phyloP scores from a whole-genome alignment of 2,329 filamentous ascomycete genomes.

The Botrytis squamosa region DNA sequence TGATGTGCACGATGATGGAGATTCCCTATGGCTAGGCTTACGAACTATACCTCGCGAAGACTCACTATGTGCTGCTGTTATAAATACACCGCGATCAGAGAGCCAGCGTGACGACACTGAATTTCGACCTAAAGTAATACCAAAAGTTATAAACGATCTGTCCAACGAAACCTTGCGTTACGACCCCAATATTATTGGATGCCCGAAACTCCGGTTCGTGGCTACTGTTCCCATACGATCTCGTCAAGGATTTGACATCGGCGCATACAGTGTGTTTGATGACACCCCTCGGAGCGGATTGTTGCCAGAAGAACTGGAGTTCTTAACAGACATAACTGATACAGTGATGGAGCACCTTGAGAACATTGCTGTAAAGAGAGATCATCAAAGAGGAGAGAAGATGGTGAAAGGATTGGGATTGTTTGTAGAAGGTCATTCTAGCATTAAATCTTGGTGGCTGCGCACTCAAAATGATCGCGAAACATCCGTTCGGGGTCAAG shows the following conservation, averaged over 20 bases:
- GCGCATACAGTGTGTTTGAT: constrained; percentile 49
- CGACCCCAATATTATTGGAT: constrained; percentile 25
- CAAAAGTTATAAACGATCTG: constrained; percentile 21
- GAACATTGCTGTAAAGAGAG: constrained; percentile 52
- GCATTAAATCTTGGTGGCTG: constrained; percentile 30
- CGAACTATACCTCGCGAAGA: constrained; percentile 16
- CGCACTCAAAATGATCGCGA: constrained; percentile 29
- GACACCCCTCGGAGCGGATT: constrained; percentile 53
- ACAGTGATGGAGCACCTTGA: constrained; percentile 62
- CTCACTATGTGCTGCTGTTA: constrained; percentile 33
- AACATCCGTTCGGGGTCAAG: not conserved
- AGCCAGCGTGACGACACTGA: not conserved
- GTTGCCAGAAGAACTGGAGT: constrained; percentile 48
- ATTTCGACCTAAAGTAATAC: constrained; percentile 3
- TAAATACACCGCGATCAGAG: constrained; percentile 2
- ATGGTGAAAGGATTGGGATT: constrained; percentile 22
- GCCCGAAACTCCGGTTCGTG: constrained; percentile 32
- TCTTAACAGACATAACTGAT: constrained; percentile 55
- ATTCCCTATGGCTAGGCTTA: constrained; percentile 18
- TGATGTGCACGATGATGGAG: constrained; percentile 18
- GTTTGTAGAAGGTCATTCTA: constrained; percentile 20
- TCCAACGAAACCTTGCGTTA: constrained; percentile 23
- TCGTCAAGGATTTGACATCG: constrained; percentile 33
- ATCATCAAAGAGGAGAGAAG: constrained; percentile 20
- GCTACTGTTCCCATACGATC: constrained; percentile 34